These are phyloP conservation scores for Amesomyces nigricolor DNA, from an alignment of 2,329 filamentous ascomycete genomes.

Conservation along the genomic window DNA sequence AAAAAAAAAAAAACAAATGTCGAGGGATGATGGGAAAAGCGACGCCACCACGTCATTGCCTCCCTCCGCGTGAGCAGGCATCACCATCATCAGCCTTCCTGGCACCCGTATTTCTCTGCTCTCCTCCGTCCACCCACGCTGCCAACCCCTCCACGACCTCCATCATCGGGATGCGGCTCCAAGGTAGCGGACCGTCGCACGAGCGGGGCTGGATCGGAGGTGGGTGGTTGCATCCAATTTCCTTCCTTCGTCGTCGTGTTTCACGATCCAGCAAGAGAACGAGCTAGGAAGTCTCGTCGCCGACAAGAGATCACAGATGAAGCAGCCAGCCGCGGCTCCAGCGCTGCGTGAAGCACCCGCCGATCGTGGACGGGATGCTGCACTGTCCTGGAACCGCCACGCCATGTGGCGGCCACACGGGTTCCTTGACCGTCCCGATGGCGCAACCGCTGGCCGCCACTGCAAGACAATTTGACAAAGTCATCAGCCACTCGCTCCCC, in stretches of 20 bases:
- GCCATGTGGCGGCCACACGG: too few species aligned
- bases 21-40: too few species aligned
- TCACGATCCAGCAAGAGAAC: conserved; percentile 5
- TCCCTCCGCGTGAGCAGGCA: too few species aligned
- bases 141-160: neutral
- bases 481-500: too few species aligned
- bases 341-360: too few species aligned
- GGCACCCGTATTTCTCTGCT: neutral
- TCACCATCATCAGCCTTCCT: neutral
- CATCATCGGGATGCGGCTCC: conserved; percentile 10
- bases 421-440: too few species aligned
- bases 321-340: neutral
- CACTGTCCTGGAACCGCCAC: too few species aligned
- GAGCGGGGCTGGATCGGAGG: conserved; percentile 1
- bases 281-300: neutral
- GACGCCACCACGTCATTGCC: neutral
- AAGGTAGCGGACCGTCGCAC: conserved; percentile 5
- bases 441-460: too few species aligned
- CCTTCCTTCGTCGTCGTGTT: neutral
- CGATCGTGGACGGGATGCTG: too few species aligned
- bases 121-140: too few species aligned
- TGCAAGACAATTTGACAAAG: too few species aligned
- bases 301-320: neutral
- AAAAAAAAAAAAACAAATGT: neutral
- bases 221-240: conserved; percentile 7